A percentile compares a stretch with the other conserved stretches of the same genome.
Conservation (phyloP, 805 yeast genomes). For the Grigorovia humatica region DNA sequence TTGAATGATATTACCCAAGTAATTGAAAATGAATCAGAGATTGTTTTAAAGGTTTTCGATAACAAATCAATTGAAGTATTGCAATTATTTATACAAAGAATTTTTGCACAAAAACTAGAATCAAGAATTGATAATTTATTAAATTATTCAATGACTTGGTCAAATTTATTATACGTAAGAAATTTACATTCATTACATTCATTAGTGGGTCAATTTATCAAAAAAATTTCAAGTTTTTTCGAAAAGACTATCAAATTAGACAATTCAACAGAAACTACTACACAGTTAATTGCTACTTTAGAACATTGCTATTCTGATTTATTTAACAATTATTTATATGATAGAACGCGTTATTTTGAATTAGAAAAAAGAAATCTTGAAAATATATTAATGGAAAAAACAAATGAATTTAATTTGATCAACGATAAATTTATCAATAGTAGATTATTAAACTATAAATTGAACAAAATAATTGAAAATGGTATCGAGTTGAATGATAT, state of each 20-base stretch:
- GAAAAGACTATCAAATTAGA: slow-evolving; percentile 29
- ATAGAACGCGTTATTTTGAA: slow-evolving; percentile 53
- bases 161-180: slow-evolving; percentile 66
- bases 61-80: slow-evolving; percentile 55
- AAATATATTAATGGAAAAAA: slow-evolving; percentile 24
- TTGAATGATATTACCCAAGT: slow-evolving; percentile 49
- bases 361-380: slow-evolving; percentile 62
- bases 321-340: slow-evolving; percentile 58
- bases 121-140: slow-evolving; percentile 47
- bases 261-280: slow-evolving; percentile 25
- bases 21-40: slow-evolving; percentile 60
- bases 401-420: slow-evolving; percentile 24
- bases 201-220: slow-evolving; percentile 48
- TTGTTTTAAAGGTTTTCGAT: slow-evolving; percentile 64
- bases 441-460: slow-evolving; percentile 21
- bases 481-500: slow-evolving; percentile 4
- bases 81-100: slow-evolving; percentile 58
- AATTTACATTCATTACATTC: slow-evolving; percentile 58
- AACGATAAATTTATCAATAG: slow-evolving; percentile 27
- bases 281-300: slow-evolving; percentile 32
- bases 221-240: slow-evolving; percentile 54
- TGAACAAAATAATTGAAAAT: slow-evolving; percentile 20
- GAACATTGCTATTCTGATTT: slow-evolving; percentile 68
- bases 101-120: slow-evolving; percentile 62
- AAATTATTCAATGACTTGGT: slow-evolving; percentile 49